These are phyloP conservation scores for Podospora anserina DNA, from an alignment of 495 filamentous ascomycete species.

Conservation along the genomic window DNA sequence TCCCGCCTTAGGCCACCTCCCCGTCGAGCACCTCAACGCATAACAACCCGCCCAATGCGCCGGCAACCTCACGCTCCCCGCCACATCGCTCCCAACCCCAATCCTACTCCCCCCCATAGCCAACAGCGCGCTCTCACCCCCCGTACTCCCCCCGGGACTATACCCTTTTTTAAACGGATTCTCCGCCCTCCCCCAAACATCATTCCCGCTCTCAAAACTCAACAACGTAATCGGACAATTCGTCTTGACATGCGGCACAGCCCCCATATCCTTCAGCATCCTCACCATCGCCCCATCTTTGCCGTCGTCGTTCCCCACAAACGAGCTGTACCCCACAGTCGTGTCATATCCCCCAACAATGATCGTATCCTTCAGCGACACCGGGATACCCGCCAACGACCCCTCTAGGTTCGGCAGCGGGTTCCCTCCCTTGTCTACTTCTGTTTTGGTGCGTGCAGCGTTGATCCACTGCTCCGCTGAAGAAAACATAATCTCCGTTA, in stretches of 20 bases:
- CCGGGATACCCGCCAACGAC: conserved; percentile 83
- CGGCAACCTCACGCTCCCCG: conserved; percentile 83
- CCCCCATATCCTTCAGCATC: conserved; percentile 89
- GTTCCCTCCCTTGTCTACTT: conserved; percentile 41
- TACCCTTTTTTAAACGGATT: conserved; percentile 84
- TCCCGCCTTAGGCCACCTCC: conserved; percentile 86
- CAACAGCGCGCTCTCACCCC: conserved; percentile 82
- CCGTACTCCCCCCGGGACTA: conserved; percentile 88
- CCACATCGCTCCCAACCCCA: conserved; percentile 91
- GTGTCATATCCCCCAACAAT: conserved; percentile 83
- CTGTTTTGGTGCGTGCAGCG: too few relatives aligned
- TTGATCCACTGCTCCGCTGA: conserved; percentile 74
- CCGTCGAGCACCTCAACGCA: conserved; percentile 86
- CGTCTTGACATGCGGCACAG: conserved; percentile 93
- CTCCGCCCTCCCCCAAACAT: conserved; percentile 76
- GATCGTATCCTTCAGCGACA: conserved; percentile 86
- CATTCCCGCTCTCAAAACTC: conserved; percentile 89
- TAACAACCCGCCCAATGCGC: conserved; percentile 93
- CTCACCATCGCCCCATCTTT: conserved; percentile 72
- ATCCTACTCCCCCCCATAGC: conserved; percentile 81
- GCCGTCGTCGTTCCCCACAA: conserved; percentile 60
- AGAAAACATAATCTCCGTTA: conserved; percentile 84
- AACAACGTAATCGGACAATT: conserved; percentile 89
- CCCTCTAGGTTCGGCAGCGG: conserved; percentile 60
- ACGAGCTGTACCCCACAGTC: conserved; percentile 75